Percentiles rank a stretch among this genome's conserved stretches.
These are phyloP conservation scores for sweet orange (Citrus sinensis) DNA, from an alignment of 345 rosid genomes.

Conservation along the genomic window DNA sequence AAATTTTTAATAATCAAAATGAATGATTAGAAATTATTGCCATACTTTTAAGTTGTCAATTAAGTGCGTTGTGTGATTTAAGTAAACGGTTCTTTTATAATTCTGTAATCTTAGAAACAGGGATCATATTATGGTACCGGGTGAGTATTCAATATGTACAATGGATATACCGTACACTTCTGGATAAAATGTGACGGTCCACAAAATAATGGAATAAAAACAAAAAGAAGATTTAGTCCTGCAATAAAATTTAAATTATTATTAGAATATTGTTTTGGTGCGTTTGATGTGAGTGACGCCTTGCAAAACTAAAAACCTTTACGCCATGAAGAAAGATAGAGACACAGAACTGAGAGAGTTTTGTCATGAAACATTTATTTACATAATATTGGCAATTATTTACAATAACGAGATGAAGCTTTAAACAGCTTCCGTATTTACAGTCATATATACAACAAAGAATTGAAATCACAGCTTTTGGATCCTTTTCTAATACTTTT, in stretches of 20 bases:
- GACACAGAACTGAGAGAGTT: neutral
- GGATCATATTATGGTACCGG: no score
- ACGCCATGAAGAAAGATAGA: neutral
- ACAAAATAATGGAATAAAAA: neutral
- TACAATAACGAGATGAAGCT: constrained; percentile 1
- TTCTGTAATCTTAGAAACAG: no score
- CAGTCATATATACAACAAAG: constrained; percentile 31
- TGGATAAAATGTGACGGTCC: neutral
- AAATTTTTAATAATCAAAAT: no score
- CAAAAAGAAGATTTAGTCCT: neutral
- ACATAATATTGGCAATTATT: constrained; percentile 13
- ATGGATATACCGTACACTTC: no score
- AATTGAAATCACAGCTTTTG: constrained; percentile 14
- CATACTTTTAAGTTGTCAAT: no score
- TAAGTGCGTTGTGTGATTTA: no score
- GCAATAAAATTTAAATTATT: no score
- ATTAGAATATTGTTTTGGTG: neutral
- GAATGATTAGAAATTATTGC: no score
- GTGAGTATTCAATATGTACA: rapidly evolving
- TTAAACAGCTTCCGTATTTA: constrained; percentile 8
- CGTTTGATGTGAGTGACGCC: no score
- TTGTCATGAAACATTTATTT: constrained; percentile 4
- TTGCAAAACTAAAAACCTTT: no score
- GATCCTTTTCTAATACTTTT: neutral
- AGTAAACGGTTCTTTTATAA: no score